Evolutionary conservation across 371 early-diverging fungal species (phyloP), one percentile per base, ranked within the genome.

Genomic region (Mortierella sp.): DNA sequence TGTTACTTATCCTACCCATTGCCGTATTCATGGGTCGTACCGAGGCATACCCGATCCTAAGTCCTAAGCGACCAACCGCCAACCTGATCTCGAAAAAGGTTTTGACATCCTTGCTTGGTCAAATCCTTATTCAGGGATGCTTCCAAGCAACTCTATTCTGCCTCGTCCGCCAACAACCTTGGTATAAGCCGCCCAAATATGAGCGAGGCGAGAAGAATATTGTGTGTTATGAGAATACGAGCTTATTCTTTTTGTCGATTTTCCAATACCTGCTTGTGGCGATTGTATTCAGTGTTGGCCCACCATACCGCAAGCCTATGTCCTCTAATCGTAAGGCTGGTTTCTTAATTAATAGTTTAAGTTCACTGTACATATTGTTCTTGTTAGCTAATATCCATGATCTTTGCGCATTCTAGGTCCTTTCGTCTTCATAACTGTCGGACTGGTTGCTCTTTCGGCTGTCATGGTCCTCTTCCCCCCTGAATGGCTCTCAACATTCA

Each of bases 191-290:
- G 8, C 89, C 91, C 24, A 79, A 83, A 18, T 87, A 88, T 45
- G 89, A 93, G 69, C 91, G 93, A 5, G 91, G 94, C 47, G 90
- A 91, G 16, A 87, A 93, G 77, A 88, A 91, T 55, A 93, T 96
- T 57, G 72, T 73, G 51, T 90, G 94, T 67, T 92, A 85, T 62
- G 98, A 98, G 79, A 97, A 98, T 84, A 95, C 97, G 6, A 92
- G 89, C 5, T 86, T 99, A 62, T 99, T 98, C 83, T 73, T 96
- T 66, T 54, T 96, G 8, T 95, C 96, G 20, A 93, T 93, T 65
- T 99, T 92, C 84, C 98, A 97, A 86, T 99, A 99, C 85, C 87
- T 98, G 28, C 84, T 93, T 10, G 90, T 94, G 18, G 98, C 97
- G 1, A 87, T 94, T 32, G 96, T 97, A 24, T 97, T 97, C 74